phyloP scores from a whole-genome alignment of 1,139 yeast genomes.

The Diutina mesorugosa region DNA sequence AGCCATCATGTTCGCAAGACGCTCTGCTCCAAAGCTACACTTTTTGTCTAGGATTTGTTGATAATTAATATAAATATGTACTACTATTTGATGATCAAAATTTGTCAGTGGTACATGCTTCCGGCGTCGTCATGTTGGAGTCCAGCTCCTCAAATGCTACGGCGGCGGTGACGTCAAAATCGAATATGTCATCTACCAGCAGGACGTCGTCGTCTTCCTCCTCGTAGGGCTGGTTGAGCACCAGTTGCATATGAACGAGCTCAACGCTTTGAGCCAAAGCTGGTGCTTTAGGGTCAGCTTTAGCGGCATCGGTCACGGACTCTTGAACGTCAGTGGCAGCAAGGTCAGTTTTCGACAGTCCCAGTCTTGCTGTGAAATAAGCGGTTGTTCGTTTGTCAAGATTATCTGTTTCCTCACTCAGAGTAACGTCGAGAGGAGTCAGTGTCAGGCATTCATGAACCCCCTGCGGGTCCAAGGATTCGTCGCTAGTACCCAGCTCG shows the following conservation, averaged over 20 bases:
- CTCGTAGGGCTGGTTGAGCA: background rate
- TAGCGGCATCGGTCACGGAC: background rate
- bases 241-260: background rate
- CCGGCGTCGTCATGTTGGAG: slow-evolving; percentile 2
- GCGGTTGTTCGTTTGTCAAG: background rate
- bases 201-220: background rate
- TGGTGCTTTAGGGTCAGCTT: background rate
- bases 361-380: background rate
- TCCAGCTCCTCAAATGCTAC: slow-evolving; percentile 2
- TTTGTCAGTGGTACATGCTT: background rate
- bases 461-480: background rate
- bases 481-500: background rate
- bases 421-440: background rate
- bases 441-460: background rate
- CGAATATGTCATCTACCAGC: background rate
- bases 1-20: too few relatives aligned
- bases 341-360: background rate
- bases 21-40: too few relatives aligned
- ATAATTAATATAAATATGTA: background rate
- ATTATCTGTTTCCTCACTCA: background rate
- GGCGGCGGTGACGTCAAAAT: background rate
- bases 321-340: background rate
- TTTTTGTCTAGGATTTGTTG: too few relatives aligned
- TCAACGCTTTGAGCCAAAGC: background rate
- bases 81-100: background rate